phyloP scores from a whole-genome alignment of 2,329 filamentous ascomycete genomes.

The Claviceps lovelessii region DNA sequence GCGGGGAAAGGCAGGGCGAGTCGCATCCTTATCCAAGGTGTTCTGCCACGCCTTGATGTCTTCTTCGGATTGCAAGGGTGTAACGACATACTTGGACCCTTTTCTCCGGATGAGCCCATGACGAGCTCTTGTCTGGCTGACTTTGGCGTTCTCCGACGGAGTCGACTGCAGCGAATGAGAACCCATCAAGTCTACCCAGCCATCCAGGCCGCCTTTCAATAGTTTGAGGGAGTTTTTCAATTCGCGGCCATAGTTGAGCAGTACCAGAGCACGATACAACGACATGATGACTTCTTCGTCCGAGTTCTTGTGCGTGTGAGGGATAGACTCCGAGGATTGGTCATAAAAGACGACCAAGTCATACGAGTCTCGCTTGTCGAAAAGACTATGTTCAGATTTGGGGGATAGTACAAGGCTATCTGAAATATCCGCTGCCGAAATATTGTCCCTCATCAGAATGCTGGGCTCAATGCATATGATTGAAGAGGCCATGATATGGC shows the following conservation, averaged over 20 bases:
- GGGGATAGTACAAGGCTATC: conserved; percentile 60
- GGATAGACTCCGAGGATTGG: conserved; percentile 44
- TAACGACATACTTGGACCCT: conserved; percentile 35
- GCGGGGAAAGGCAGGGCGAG: conserved; percentile 43
- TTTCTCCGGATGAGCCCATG: conserved; percentile 19
- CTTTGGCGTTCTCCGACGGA: conserved; percentile 14
- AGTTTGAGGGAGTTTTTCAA: conserved; percentile 62
- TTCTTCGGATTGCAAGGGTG: conserved; percentile 64
- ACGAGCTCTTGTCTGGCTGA: conserved; percentile 8
- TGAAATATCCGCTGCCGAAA: conserved; percentile 45
- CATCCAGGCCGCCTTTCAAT: conserved; percentile 66
- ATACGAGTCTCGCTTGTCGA: conserved; percentile 58
- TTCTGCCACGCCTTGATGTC: conserved; percentile 74
- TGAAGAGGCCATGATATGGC: conserved; percentile 71
- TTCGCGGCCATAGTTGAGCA: conserved; percentile 70
- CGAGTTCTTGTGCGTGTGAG: conserved; percentile 17
- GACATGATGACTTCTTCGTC: conserved; percentile 47
- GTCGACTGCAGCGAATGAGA: conserved; percentile 42
- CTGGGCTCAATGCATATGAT: conserved; percentile 82
- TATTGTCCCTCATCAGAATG: conserved; percentile 53
- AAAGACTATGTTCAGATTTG: conserved; percentile 59
- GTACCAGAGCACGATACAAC: conserved; percentile 64
- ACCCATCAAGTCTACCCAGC: conserved; percentile 77
- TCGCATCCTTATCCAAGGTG: conserved; percentile 52
- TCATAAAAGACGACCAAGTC: conserved; percentile 90